Evolutionary conservation across 257 asterid species (phyloP), one percentile per base, ranked within the genome.

Genomic region (Verbascum thapsus): DNA sequence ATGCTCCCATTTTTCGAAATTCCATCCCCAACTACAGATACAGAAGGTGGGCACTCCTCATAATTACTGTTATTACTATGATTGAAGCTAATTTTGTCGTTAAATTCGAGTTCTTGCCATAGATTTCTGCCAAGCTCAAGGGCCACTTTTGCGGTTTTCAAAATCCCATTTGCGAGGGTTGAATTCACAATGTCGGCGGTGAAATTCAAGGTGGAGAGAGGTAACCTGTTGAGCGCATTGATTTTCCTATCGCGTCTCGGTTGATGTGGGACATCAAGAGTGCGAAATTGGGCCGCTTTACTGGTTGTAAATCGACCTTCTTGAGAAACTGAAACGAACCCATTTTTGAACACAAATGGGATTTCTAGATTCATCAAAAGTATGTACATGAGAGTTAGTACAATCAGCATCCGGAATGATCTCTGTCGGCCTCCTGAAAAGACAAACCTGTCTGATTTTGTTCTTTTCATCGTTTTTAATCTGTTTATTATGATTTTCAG

Each of bases 271-370:
- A 70, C 67, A 41, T 82, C 82, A 10, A 87, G 5, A 0, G 96
- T 95, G 40, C 99, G 86, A 59, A 59, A 44, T 1, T 90, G 94
- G 45, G 95, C 84, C 3, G 76, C 83, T 54, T n/a, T 76, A 9
- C 76, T 67, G 35, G 32, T 67, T 59, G 72, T 56, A 40, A 58
- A 57, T 42, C 53, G 47, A 6, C 71, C 83, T 10, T 84, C 85
- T 26, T 71, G 80, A 49, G 75, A 67, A 60, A 83, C 83, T 1
- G 78, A 66, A 62, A 71, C 58, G 26, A 74, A 72, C 35, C 87
- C 88, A 55, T 76, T 77, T 68, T 39, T 80, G 76, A 83, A 85
- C 58, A 92, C 90, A 40, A 87, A 80, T 5, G 96, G 97, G 69
- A 84, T 86, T 75, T 94, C 95, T 54, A 86, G 72, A 63, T 83